Conservation (phyloP, 1,139 yeast species). For the Kodamaea sp. region DNA sequence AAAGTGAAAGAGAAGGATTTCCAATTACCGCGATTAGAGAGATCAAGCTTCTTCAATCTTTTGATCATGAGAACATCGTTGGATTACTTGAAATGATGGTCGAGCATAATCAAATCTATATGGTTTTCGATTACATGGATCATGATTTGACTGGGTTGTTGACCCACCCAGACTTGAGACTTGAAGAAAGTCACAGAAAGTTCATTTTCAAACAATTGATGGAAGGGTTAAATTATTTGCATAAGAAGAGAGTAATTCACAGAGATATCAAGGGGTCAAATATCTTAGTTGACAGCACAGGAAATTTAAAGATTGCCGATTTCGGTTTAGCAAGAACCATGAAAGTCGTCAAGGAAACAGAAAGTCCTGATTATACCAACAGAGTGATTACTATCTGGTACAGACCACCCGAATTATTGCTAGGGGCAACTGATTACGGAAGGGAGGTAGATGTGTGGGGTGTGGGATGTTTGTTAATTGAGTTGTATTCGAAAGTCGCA, state of each 20-base stretch:
- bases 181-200: constrained; percentile 72
- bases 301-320: constrained; percentile 83
- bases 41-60: constrained; percentile 82
- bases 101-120: constrained; percentile 73
- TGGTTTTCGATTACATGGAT: constrained; percentile 93
- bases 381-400: constrained; percentile 96
- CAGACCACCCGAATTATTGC: constrained; percentile 88
- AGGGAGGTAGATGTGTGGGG: constrained; percentile 97
- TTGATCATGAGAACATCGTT: constrained; percentile 80
- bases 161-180: constrained; percentile 67
- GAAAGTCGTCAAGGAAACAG: constrained; percentile 53
- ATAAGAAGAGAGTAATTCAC: constrained; percentile 77
- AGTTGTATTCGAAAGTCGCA: constrained; percentile 73
- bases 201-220: constrained; percentile 73
- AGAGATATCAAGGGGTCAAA: constrained; percentile 96
- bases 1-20: constrained; percentile 88
- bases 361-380: constrained; percentile 80
- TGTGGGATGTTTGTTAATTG: constrained; percentile 86
- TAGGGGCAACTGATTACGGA: constrained; percentile 90
- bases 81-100: constrained; percentile 89
- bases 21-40: constrained; percentile 96
- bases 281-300: constrained; percentile 70
- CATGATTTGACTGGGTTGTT: constrained; percentile 90
- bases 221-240: constrained; percentile 81
- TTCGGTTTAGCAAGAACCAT: constrained; percentile 89